These are phyloP conservation scores for Martensiomyces pterosporus DNA, from an alignment of 192 early-diverging fungal species.

Conservation along the genomic window DNA sequence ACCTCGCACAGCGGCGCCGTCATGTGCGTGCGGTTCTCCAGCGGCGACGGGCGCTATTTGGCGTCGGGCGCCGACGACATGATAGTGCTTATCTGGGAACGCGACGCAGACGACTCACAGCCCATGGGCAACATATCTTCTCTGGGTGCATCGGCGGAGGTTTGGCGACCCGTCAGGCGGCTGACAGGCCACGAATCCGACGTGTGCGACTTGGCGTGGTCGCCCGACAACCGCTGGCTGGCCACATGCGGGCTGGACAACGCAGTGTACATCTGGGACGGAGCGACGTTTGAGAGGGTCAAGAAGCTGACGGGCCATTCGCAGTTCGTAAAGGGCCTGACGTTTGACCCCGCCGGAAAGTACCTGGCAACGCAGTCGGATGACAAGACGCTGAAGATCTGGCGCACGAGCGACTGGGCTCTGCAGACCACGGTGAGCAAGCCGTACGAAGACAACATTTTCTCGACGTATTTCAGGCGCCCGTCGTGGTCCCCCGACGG, in stretches of 20 bases:
- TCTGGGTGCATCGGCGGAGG: slow-evolving; percentile 44
- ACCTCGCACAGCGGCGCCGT: slow-evolving; percentile 83
- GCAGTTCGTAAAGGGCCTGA: slow-evolving; percentile 94
- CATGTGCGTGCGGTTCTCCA: slow-evolving; percentile 83
- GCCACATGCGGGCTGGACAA: slow-evolving; percentile 90
- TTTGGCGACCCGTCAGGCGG: slow-evolving; percentile 68
- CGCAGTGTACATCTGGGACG: slow-evolving; percentile 82
- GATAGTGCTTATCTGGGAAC: slow-evolving; percentile 87
- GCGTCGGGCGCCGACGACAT: slow-evolving; percentile 92
- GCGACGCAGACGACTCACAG: slow-evolving; percentile 31
- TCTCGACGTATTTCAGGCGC: slow-evolving; percentile 84
- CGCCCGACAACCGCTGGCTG: slow-evolving; percentile 75
- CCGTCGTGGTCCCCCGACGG: slow-evolving; percentile 98
- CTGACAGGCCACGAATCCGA: slow-evolving; percentile 86
- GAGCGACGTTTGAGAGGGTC: slow-evolving; percentile 67
- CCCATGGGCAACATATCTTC: slow-evolving; percentile 7
- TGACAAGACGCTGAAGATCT: slow-evolving; percentile 83
- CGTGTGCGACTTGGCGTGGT: slow-evolving; percentile 91
- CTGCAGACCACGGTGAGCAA: slow-evolving; percentile 66
- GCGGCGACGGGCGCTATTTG: slow-evolving; percentile 63
- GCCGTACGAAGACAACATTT: slow-evolving; percentile 74
- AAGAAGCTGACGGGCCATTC: slow-evolving; percentile 63
- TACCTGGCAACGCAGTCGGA: slow-evolving; percentile 92
- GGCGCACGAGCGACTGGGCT: slow-evolving; percentile 84
- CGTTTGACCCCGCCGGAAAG: slow-evolving; percentile 94